Conservation (phyloP, 2,329 filamentous ascomycete genomes). For the Ophiognomonia clavigignenti-juglandacearum region DNA sequence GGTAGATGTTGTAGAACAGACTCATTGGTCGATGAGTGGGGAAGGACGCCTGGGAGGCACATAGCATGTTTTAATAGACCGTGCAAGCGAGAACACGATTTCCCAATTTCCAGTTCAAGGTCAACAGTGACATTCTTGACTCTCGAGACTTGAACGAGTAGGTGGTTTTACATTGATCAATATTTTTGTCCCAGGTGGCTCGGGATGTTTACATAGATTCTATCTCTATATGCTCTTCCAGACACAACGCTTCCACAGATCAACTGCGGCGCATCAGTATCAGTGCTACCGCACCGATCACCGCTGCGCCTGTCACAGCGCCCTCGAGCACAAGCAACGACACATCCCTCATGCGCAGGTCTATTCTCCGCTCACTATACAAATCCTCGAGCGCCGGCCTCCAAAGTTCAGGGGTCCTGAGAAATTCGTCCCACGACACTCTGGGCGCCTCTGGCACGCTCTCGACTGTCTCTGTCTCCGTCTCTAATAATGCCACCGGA, state of each 20-base stretch:
- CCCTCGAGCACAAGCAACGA: slow-evolving; percentile 67
- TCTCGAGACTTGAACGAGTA: not conserved
- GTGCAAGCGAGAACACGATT: slow-evolving; percentile 8
- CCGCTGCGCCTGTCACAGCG: slow-evolving; percentile 58
- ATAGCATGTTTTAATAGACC: slow-evolving; percentile 15
- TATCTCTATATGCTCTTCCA: slow-evolving; percentile 12
- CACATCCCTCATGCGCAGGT: slow-evolving; percentile 63
- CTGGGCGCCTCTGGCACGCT: slow-evolving; percentile 2
- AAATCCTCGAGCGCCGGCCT: slow-evolving; percentile 50
- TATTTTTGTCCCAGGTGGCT: too few species aligned
- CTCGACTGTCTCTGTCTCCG: slow-evolving; percentile 10
- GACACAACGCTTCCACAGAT: too few species aligned
- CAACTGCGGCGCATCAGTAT: slow-evolving; percentile 37
- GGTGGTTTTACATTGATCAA: too few species aligned
- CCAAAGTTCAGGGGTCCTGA: slow-evolving; percentile 40
- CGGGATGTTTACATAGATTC: slow-evolving; percentile 8
- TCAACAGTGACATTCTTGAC: too few species aligned
- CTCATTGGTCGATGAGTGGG: slow-evolving; percentile 10
- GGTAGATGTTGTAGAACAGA: slow-evolving; percentile 10
- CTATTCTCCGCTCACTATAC: slow-evolving; percentile 60
- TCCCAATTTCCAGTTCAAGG: not conserved
- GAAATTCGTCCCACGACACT: slow-evolving; percentile 37
- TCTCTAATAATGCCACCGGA: slow-evolving; percentile 6
- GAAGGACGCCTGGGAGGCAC: slow-evolving; percentile 2
- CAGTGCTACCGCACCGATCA: slow-evolving; percentile 51